These are phyloP conservation scores for Beta macrorhiza DNA, from an alignment of 179 eudicot genomes.

Conservation along the genomic window DNA sequence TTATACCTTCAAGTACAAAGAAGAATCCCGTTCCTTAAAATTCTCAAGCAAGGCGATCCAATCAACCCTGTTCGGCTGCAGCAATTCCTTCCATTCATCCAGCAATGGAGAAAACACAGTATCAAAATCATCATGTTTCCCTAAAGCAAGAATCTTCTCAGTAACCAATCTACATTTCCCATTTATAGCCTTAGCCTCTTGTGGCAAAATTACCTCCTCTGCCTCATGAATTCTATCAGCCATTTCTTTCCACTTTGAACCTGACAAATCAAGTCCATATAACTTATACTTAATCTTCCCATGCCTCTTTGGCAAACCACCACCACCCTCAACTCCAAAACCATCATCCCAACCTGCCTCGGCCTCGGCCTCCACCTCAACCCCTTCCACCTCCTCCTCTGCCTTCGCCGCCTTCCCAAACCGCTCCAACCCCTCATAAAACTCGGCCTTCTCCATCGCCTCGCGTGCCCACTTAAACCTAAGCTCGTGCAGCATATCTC, in stretches of 20 bases:
- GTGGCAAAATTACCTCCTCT: slow-evolving; percentile 54
- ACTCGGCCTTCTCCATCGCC: slow-evolving; percentile 78
- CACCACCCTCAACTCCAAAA: slow-evolving; percentile 22
- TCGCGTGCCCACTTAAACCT: slow-evolving; percentile 94
- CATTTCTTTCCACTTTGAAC: slow-evolving; percentile 71
- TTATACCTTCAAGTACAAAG: slow-evolving; percentile 57
- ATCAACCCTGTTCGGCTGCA: slow-evolving; percentile 72
- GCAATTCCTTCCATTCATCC: slow-evolving; percentile 72
- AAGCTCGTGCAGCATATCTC: slow-evolving; percentile 86
- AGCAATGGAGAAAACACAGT: slow-evolving; percentile 46
- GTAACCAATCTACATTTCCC: slow-evolving; percentile 72
- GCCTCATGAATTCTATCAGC: slow-evolving; percentile 70
- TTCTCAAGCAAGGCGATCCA: slow-evolving; percentile 69
- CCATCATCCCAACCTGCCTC: neutral
- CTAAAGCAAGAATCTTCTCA: slow-evolving; percentile 57
- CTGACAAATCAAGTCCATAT: slow-evolving; percentile 90
- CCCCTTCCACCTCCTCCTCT: slow-evolving; percentile 16
- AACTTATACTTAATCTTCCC: slow-evolving; percentile 83
- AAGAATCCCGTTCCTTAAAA: slow-evolving; percentile 43
- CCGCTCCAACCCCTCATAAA: slow-evolving; percentile 49
- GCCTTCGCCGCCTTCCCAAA: slow-evolving; percentile 34
- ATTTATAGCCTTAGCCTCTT: slow-evolving; percentile 65
- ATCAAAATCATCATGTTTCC: slow-evolving; percentile 49
- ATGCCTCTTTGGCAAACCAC: slow-evolving; percentile 74
- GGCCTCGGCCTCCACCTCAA: slow-evolving; percentile 6